Conservation (phyloP, 345 rosid species). For the Eucalyptus rudis region DNA sequence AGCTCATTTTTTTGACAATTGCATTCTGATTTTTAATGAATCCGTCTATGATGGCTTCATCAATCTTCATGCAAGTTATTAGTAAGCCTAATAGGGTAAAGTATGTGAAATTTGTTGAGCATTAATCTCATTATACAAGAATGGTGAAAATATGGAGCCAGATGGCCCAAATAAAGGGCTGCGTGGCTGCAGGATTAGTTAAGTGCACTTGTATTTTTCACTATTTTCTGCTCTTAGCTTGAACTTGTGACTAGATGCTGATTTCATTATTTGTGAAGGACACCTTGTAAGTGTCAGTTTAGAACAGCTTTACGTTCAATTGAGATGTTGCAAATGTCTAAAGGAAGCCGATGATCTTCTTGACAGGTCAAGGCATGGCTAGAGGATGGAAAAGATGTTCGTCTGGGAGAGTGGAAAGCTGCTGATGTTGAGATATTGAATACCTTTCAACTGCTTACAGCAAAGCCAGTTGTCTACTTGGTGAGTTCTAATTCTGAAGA, state of each 20-base stretch:
- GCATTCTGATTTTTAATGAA: not conserved
- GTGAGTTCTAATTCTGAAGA: conserved; percentile 14
- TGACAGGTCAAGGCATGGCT: conserved; percentile 75
- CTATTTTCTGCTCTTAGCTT: not conserved
- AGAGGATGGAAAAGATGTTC: conserved; percentile 75
- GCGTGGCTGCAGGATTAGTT: not conserved
- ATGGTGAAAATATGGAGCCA: not conserved
- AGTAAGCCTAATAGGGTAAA: not conserved
- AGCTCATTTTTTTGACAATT: not conserved
- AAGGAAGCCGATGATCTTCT: not conserved
- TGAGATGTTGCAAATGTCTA: not conserved
- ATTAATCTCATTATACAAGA: not conserved
- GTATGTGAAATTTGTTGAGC: not conserved
- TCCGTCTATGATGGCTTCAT: not conserved
- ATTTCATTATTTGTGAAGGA: not conserved
- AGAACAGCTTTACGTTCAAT: not conserved
- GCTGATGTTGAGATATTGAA: conserved; percentile 90
- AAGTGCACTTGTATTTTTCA: not conserved
- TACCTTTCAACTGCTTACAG: conserved; percentile 90
- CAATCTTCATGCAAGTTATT: not conserved
- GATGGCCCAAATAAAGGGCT: not conserved
- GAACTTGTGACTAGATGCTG: not conserved
- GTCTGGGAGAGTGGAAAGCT: conserved; percentile 96
- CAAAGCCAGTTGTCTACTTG: conserved; percentile 96
- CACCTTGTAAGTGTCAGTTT: not conserved